Base-by-base conservation (phyloP, 2,329 filamentous ascomycete genomes). In the Verruconis gallopava region DNA sequence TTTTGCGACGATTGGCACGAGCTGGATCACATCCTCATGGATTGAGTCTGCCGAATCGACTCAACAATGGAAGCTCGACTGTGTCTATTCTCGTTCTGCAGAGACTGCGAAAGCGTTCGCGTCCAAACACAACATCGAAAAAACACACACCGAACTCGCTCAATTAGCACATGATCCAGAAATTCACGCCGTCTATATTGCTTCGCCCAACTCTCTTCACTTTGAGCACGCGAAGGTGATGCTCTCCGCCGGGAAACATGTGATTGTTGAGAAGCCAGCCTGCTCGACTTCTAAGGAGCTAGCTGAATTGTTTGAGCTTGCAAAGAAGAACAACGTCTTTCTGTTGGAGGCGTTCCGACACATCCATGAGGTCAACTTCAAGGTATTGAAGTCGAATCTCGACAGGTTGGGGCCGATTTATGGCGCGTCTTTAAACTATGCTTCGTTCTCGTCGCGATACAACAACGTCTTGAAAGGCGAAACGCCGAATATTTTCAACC, bases 11-110 rank as follows among this genome's bases (percentile, higher is more conserved):
- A 64, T 69, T 44, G 66, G 66, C 48, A 67, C 65, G 15, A 57
- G 55, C 51, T 70, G 67, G 67, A 70, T 70, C 51, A 69, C 66
- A 3, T 61, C 64, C 47, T 65, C 64, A 6, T 70, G 61, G 53
- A 60, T 69, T 50, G 49, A 55, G 12, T 59, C 57, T 15, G 63
- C 66, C 11, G 57, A 64, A 21, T 57, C 65, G 28, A 64, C 64
- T 2, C 51, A 52, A 15, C 55, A 60, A 54, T 70, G 63, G 62
- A 55, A 56, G 25, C 61, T 70, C 20, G 47, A 53, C 4, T 61
- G 65, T 36, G 62, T 69, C 37, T 69, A 67, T 56, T 68, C 65
- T 3, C 62, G 67, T 44, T 62, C 53, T 20, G 52, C 56, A 47
- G 60, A 64, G 4, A 59, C 62, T 3, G 66, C 65, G 15, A 51